phyloP scores from a whole-genome alignment of 1,139 yeast genomes.

The Diutina sp. region DNA sequence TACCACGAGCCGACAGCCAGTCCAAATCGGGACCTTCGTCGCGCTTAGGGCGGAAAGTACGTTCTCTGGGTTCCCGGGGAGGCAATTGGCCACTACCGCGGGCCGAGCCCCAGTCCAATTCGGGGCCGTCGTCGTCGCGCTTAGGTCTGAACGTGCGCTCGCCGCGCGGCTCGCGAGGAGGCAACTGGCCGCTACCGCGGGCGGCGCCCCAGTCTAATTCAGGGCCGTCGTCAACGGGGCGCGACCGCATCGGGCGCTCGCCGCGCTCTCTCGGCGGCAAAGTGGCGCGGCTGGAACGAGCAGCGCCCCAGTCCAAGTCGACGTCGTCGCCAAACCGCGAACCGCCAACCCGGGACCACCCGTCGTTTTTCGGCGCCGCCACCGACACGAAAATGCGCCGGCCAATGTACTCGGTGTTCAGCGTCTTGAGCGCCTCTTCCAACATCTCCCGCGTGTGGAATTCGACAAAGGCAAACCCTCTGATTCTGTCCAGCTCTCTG shows the following conservation, averaged over 20 bases:
- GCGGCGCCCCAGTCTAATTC: conserved; percentile 10
- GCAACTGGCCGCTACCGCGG: conserved; percentile 9
- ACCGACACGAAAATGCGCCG: conserved; percentile 77
- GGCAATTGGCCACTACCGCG: conserved; percentile 9
- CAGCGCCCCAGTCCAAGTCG: conserved; percentile 49
- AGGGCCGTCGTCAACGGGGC: conserved; percentile 10
- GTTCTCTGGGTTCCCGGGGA: conserved; percentile 14
- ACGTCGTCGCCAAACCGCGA: conserved; percentile 14
- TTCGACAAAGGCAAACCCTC: conserved; percentile 83
- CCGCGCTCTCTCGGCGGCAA: conserved; percentile 27
- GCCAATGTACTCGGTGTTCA: conserved; percentile 54
- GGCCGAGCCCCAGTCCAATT: conserved; percentile 9
- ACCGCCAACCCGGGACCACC: conserved; percentile 33
- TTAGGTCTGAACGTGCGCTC: conserved; percentile 2
- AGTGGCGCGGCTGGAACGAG: conserved; percentile 24
- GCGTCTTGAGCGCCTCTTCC: conserved; percentile 56
- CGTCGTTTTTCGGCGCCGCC: conserved; percentile 70
- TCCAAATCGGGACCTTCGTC: conserved; percentile 6
- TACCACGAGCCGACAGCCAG: conserved; percentile 7
- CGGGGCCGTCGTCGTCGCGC: conserved; percentile 8
- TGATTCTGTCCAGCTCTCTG: conserved; percentile 46
- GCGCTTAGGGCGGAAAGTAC: not conserved
- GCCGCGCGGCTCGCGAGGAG: conserved; percentile 15
- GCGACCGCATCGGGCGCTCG: conserved; percentile 12
- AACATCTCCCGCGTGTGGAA: conserved; percentile 53